phyloP scores from a whole-genome alignment of 1,284 basidiomycete species.

The Puccinia brachypodii region DNA sequence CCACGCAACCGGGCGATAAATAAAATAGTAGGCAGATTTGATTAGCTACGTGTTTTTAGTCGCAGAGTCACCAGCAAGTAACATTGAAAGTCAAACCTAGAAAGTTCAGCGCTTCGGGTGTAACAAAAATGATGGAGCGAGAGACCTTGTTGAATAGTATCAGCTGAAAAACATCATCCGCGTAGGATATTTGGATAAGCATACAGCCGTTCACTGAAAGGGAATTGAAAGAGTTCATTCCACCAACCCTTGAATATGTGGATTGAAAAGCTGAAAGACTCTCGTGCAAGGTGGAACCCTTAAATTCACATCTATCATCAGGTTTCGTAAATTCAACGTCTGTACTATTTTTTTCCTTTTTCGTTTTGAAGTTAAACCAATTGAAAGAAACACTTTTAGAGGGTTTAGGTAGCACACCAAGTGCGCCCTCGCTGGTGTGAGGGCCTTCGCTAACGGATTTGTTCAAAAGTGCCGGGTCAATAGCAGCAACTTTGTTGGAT shows the following conservation, averaged over 20 bases:
- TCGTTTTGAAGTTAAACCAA: slow-evolving; percentile 12
- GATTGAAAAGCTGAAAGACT: slow-evolving; percentile 31
- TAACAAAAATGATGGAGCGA: slow-evolving; percentile 18
- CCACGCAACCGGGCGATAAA: neutral
- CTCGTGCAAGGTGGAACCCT: neutral
- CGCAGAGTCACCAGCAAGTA: neutral
- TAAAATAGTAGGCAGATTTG: neutral
- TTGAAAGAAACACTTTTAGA: neutral
- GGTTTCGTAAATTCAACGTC: slow-evolving; percentile 17
- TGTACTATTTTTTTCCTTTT: neutral
- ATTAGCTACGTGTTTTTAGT: neutral
- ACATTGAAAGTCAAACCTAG: slow-evolving; percentile 14
- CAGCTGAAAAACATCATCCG: slow-evolving; percentile 11
- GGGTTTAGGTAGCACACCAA: neutral
- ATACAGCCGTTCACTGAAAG: neutral
- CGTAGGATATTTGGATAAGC: neutral
- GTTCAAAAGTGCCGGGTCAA: neutral
- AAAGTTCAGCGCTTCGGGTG: slow-evolving; percentile 34
- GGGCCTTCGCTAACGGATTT: too few species aligned
- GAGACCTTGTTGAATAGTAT: slow-evolving; percentile 23
- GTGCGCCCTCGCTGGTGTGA: neutral
- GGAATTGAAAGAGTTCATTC: neutral
- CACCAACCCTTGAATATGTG: slow-evolving; percentile 38
- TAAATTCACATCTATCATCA: neutral
- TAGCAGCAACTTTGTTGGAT: neutral